Evolutionary conservation across 352 stramenopile species (phyloP).

Genomic region (Globisporangium nagaii): DNA sequence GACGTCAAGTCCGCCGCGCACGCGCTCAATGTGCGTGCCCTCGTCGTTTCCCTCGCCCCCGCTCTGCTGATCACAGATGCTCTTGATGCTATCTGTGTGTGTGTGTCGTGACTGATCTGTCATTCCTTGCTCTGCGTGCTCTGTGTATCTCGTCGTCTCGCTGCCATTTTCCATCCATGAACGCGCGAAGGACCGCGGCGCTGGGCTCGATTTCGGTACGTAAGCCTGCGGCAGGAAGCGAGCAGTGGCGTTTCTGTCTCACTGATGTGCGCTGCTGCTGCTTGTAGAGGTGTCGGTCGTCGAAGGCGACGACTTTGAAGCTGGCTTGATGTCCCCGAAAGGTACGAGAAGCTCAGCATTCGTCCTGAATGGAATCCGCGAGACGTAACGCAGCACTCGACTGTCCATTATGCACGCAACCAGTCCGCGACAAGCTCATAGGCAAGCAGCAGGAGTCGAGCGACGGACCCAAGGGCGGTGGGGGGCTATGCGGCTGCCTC

Average conservation of each 20-base stretch:
- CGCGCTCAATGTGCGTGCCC: slow-evolving; percentile 32
- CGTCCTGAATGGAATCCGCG: not conserved
- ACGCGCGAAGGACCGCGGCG: slow-evolving; percentile 45
- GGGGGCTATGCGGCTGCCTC: slow-evolving; percentile 76
- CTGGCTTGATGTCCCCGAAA: slow-evolving; percentile 73
- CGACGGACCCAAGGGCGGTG: slow-evolving; percentile 24
- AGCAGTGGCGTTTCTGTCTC: not conserved
- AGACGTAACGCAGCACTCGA: not conserved
- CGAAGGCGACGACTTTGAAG: slow-evolving; percentile 63
- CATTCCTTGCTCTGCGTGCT: not conserved
- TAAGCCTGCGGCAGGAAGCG: not conserved
- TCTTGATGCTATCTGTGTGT: not conserved
- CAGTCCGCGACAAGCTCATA: slow-evolving; percentile 57
- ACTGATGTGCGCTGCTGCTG: not conserved
- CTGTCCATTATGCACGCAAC: not conserved
- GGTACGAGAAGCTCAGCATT: slow-evolving; percentile 18
- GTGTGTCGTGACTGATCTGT: not conserved
- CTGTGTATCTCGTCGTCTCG: not conserved
- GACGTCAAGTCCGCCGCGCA: slow-evolving; percentile 36
- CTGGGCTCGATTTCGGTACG: slow-evolving; percentile 69
- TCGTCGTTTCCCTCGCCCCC: not conserved
- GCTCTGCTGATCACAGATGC: not conserved
- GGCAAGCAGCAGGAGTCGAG: slow-evolving; percentile 36
- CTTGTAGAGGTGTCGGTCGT: slow-evolving; percentile 70
- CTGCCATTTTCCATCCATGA: not conserved